phyloP scores from a whole-genome alignment of 2,329 filamentous ascomycete species.

The Paecilomyces sp. region DNA sequence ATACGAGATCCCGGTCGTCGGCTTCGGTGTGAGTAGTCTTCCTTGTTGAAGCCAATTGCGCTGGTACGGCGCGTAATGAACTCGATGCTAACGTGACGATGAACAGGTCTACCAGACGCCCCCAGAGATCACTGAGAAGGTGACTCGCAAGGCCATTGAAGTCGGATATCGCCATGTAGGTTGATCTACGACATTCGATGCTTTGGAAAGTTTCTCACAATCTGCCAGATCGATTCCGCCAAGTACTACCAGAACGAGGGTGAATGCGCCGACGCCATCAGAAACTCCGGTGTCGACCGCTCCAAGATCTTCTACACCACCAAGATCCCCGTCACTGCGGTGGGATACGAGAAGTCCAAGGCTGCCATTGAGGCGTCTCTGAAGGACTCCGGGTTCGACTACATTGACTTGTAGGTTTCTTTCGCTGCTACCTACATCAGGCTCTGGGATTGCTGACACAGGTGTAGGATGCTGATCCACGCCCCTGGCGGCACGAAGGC shows the following conservation, averaged over 20 bases:
- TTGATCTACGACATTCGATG: neutral
- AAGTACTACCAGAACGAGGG: conserved; percentile 53
- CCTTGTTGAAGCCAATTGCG: neutral
- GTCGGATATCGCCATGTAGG: conserved; percentile 51
- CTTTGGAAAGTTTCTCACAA: too few species aligned
- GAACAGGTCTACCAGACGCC: conserved; percentile 41
- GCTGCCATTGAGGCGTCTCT: conserved; percentile 58
- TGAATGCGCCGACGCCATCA: conserved; percentile 47
- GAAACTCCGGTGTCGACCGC: conserved; percentile 45
- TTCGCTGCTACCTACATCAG: neutral
- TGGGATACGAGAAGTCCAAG: conserved; percentile 60
- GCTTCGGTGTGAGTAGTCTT: conserved; percentile 32
- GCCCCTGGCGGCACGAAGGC: conserved; percentile 32
- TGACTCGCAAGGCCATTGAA: conserved; percentile 50
- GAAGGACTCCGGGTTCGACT: conserved; percentile 54
- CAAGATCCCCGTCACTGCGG: conserved; percentile 47
- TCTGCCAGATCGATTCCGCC: conserved; percentile 48
- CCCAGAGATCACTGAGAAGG: conserved; percentile 49
- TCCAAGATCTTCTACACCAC: conserved; percentile 56
- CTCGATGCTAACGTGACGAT: conserved; percentile 5
- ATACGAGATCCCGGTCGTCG: conserved; percentile 32
- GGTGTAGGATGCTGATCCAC: conserved; percentile 29
- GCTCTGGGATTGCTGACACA: neutral
- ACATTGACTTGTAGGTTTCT: conserved; percentile 55
- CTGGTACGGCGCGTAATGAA: neutral